Evolutionary conservation across 2,329 filamentous ascomycete species (phyloP), one percentile per base, ranked within the genome.

Genomic region (Beauveria rudraprayagi): DNA sequence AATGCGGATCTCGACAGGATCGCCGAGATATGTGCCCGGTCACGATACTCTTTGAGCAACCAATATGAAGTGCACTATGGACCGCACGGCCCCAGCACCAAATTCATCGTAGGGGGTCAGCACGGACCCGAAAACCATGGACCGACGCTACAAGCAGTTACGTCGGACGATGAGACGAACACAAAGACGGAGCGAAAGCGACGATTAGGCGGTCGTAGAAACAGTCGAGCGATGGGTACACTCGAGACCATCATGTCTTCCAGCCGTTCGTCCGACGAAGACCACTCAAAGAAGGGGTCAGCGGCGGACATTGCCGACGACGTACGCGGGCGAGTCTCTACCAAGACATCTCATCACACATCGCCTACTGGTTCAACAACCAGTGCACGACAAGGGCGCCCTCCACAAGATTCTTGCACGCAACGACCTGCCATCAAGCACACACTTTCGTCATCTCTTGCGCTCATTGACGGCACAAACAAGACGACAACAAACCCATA

Each of bases 211-310:
- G 70, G 70, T 1, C 58, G 80, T 44, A 73, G 78, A 47, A 78
- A 77, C 58, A 84, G 81, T 62, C 75, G 76, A 26, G 84, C 84
- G 5, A 83, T 86, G 70, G 83, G 83, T 3, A 87, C 83, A 1
- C 71, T 87, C 4, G 84, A 88, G 67, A 87, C 84, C 0, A 87
- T 87, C 67, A 87, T 87, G 77, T 86, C 83, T 26, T 85, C 83
- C 0, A 87, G 84, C 63, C 79, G 83, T 28, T 87, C 84, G 0
- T 83, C 85, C 26, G 84, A 87, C 64, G 84, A 85, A 47, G 81
- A 78, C 65, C 75, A 78, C n/a, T 83, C 79, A 65, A 85, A 83
- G 70, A 60, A 60, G 43, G 47, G 81, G 67, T 77, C 83, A 1
- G 84, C 83, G 0, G 75, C 79, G 1, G 82, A 84, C 61, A 73